These are phyloP conservation scores for Colletotrichum sublineola DNA, from an alignment of 2,329 filamentous ascomycete genomes.

Conservation along the genomic window DNA sequence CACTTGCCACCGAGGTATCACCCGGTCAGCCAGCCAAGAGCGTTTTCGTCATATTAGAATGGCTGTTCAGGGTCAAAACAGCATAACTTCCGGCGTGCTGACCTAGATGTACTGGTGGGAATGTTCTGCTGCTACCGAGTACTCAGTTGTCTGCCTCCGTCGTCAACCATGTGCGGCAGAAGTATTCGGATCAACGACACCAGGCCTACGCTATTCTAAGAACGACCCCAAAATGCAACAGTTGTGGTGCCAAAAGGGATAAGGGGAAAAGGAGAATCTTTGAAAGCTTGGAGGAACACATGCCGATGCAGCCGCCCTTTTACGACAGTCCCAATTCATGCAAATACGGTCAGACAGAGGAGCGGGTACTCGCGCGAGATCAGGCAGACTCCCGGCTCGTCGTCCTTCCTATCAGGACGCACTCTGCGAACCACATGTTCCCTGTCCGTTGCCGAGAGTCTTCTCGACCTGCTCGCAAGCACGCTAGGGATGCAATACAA, in stretches of 20 bases:
- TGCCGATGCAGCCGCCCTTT: conserved; percentile 30
- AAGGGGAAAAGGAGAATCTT: no score
- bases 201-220: background rate
- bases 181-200: no score
- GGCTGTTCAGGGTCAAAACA: background rate
- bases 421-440: background rate
- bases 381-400: conserved; percentile 10
- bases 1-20: conserved; percentile 2
- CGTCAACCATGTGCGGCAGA: no score
- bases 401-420: no score
- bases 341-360: background rate
- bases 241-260: background rate
- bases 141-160: background rate
- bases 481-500: background rate
- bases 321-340: conserved; percentile 2
- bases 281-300: background rate
- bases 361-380: conserved; percentile 12
- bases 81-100: background rate
- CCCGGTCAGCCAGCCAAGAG: background rate
- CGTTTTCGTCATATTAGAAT: background rate
- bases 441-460: background rate
- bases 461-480: background rate
- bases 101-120: conserved; percentile 5
- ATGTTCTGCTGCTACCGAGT: background rate
- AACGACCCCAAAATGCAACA: no score